phyloP scores from a whole-genome alignment of 2,329 filamentous ascomycete species.

The Fusarium sp. region DNA sequence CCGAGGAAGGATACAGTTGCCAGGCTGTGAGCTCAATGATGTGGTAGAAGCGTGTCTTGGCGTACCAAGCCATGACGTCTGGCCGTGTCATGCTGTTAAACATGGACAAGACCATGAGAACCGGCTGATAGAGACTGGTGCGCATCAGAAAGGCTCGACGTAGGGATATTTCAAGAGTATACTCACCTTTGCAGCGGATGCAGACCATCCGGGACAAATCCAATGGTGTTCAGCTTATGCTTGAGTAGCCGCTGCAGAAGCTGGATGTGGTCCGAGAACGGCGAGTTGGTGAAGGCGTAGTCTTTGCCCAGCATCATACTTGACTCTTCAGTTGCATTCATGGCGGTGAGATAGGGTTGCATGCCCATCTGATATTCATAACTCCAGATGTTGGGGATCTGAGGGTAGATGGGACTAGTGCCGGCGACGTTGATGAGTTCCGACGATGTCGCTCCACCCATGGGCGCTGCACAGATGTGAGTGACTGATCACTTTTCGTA shows the following conservation, averaged over 20 bases:
- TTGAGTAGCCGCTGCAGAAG: slow-evolving; percentile 47
- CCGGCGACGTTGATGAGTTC: slow-evolving; percentile 26
- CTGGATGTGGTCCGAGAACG: slow-evolving; percentile 52
- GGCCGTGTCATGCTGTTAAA: slow-evolving; percentile 56
- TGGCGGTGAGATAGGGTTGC: slow-evolving; percentile 46
- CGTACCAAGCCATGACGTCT: slow-evolving; percentile 57
- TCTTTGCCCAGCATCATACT: slow-evolving; percentile 44
- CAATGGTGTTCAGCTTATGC: slow-evolving; percentile 41
- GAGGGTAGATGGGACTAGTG: slow-evolving; percentile 37
- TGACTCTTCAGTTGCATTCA: slow-evolving; percentile 42
- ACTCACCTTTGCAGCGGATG: slow-evolving; percentile 34
- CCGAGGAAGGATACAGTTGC: slow-evolving; percentile 50
- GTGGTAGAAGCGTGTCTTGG: slow-evolving; percentile 56
- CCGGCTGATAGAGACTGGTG: slow-evolving; percentile 47
- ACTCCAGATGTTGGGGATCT: slow-evolving; percentile 52
- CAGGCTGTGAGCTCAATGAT: slow-evolving; percentile 54
- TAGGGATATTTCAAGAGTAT: not conserved
- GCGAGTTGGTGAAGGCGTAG: slow-evolving; percentile 49
- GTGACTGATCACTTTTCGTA: fast-evolving
- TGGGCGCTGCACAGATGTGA: not conserved
- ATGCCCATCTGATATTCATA: slow-evolving; percentile 52
- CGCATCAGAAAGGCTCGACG: not conserved
- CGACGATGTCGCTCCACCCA: not conserved
- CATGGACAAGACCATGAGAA: slow-evolving; percentile 52
- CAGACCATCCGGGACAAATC: slow-evolving; percentile 28